Conservation (phyloP, 495 filamentous ascomycete species). For the Lindgomyces ingoldianus region DNA sequence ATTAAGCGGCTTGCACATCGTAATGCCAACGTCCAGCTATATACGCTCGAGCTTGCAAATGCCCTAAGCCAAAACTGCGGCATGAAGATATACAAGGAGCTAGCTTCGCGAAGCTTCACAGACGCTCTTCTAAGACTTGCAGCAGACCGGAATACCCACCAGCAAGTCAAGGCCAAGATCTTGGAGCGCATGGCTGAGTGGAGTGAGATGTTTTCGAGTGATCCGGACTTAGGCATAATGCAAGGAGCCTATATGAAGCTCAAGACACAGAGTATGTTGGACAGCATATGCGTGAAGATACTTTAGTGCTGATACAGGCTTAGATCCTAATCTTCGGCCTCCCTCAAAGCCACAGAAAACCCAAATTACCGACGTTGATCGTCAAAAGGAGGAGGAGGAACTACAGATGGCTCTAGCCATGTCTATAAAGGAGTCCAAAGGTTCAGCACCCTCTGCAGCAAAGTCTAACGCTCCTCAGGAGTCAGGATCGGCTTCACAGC, state of each 20-base stretch:
- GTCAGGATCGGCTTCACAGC: conserved; percentile 32
- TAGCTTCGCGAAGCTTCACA: conserved; percentile 92
- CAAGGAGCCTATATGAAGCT: conserved; percentile 89
- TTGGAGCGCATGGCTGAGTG: conserved; percentile 95
- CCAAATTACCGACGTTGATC: conserved; percentile 83
- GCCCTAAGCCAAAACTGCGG: conserved; percentile 95
- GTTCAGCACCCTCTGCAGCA: conserved; percentile 36
- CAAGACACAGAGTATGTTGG: conserved; percentile 67
- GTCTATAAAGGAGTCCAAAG: conserved; percentile 77
- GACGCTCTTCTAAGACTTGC: conserved; percentile 90
- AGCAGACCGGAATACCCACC: conserved; percentile 89
- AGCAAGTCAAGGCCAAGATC: conserved; percentile 95
- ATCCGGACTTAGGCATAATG: conserved; percentile 96
- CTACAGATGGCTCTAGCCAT: conserved; percentile 92
- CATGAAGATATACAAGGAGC: conserved; percentile 83
- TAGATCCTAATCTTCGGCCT: conserved; percentile 87
- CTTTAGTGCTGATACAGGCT: too few relatives aligned
- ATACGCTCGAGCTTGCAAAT: conserved; percentile 95
- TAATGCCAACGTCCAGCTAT: conserved; percentile 98
- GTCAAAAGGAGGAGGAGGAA: conserved; percentile 96
- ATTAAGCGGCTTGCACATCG: conserved; percentile 96
- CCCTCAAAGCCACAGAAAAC: conserved; percentile 91
- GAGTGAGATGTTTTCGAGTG: conserved; percentile 88
- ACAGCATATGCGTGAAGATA: neutral
- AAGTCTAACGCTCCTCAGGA: conserved; percentile 34